phyloP scores from a whole-genome alignment of 495 filamentous ascomycete species.

The Aspergillus nanangensis region DNA sequence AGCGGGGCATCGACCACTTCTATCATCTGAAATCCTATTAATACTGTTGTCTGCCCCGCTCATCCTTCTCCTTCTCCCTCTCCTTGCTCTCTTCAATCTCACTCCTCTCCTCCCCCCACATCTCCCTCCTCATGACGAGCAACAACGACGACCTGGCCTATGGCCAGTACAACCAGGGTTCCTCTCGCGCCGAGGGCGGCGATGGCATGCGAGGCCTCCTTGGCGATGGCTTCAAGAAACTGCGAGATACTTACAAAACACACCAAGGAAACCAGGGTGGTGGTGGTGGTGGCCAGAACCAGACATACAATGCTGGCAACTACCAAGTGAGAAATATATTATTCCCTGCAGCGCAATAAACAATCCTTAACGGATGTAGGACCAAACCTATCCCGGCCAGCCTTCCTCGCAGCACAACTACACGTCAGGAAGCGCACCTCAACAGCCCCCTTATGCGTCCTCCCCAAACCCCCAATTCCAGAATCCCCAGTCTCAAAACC shows the following conservation, averaged over 20 bases:
- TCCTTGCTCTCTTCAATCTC: not conserved
- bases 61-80: too few relatives aligned
- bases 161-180: conserved; percentile 39
- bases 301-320: not conserved
- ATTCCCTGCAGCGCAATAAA: too few relatives aligned
- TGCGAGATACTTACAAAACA: conserved; percentile 40
- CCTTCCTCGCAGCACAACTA: too few relatives aligned
- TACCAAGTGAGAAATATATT: too few relatives aligned
- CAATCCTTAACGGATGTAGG: too few relatives aligned
- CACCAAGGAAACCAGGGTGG: conserved; percentile 9
- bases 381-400: too few relatives aligned
- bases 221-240: conserved; percentile 49
- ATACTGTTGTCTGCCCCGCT: not conserved
- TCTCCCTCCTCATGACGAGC: not conserved
- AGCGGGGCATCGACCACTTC: not conserved
- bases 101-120: not conserved
- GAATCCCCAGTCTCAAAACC: conserved; percentile 14
- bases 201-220: conserved; percentile 47
- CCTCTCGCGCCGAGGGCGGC: conserved; percentile 21
- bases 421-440: too few relatives aligned
- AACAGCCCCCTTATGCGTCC: too few relatives aligned
- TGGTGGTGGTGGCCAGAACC: not conserved
- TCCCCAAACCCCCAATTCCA: too few relatives aligned
- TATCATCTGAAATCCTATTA: not conserved
- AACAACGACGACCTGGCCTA: conserved; percentile 52